Conservation (phyloP, 305 asterid species). For the Rubia tinctorum region DNA sequence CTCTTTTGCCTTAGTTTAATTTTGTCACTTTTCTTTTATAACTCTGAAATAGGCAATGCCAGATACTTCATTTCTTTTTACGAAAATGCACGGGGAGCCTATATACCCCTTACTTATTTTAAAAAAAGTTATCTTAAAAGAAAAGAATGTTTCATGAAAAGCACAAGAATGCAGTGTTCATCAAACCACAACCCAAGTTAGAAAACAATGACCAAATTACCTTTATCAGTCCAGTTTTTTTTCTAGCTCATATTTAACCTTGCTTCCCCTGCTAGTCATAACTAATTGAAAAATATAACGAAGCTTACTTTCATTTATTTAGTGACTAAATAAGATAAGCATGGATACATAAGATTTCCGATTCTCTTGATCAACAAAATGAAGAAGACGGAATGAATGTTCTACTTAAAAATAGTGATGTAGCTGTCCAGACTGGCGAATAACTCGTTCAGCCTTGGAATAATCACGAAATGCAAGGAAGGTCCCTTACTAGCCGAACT, state of each 20-base stretch:
- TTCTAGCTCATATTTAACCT: conserved; percentile 98
- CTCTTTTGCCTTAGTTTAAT: too few species aligned
- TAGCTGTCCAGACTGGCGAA: neutral
- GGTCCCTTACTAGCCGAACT: too few species aligned
- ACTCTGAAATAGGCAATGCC: too few species aligned
- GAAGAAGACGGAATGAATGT: neutral
- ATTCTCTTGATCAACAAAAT: neutral
- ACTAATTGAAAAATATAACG: conserved; percentile 54
- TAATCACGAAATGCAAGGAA: neutral
- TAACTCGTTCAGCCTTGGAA: neutral
- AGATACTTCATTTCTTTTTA: too few species aligned
- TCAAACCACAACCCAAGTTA: neutral
- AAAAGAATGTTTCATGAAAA: too few species aligned
- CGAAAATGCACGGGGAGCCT: too few species aligned
- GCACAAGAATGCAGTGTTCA: too few species aligned
- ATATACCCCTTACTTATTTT: too few species aligned
- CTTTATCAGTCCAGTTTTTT: conserved; percentile 94
- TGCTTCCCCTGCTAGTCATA: conserved; percentile 89
- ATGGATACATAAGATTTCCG: neutral
- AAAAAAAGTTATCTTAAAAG: too few species aligned
- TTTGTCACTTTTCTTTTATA: too few species aligned
- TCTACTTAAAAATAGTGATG: neutral
- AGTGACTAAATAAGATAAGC: neutral
- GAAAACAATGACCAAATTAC: conserved; percentile 27
- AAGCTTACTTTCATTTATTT: neutral